Percentiles rank a stretch among this genome's conserved stretches.
Evolutionary conservation across 805 yeast genomes (phyloP).

Genomic region (Helenozyma baotianmanensis): DNA sequence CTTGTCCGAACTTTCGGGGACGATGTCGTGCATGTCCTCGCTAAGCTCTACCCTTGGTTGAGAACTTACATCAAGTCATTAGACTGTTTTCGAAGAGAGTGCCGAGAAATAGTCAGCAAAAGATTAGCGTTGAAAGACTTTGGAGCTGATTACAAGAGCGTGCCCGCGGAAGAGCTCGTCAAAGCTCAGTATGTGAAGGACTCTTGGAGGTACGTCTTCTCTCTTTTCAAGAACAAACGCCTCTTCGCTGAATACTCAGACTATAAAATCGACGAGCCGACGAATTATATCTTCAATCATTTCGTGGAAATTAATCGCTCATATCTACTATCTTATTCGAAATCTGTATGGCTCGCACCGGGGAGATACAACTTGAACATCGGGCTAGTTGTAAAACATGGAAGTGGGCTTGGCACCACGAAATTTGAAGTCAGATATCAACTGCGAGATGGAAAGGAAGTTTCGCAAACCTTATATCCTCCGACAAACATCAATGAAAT

Average conservation of each 20-base stretch:
- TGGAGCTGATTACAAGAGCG: neutral
- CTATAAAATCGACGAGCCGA: constrained; percentile 45
- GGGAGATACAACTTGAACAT: constrained; percentile 49
- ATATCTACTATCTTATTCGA: constrained; percentile 43
- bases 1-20: constrained; percentile 35
- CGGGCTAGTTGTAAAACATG: constrained; percentile 50
- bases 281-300: constrained; percentile 39
- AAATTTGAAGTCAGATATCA: constrained; percentile 43
- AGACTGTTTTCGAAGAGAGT: constrained; percentile 28
- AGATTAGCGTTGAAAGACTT: constrained; percentile 26
- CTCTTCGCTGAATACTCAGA: constrained; percentile 46
- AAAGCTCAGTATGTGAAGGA: constrained; percentile 35
- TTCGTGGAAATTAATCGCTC: constrained; percentile 47
- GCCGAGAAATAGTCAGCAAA: constrained; percentile 24
- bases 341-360: constrained; percentile 42
- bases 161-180: neutral
- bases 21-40: constrained; percentile 24
- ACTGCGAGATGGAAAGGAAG: constrained; percentile 20
- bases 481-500: constrained; percentile 55
- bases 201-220: constrained; percentile 53
- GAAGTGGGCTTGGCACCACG: constrained; percentile 56
- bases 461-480: constrained; percentile 44
- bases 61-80: constrained; percentile 34
- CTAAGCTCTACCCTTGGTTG: constrained; percentile 37
- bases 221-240: constrained; percentile 47